Base-by-base conservation (phyloP, 1,284 basidiomycete species). In the Ustilago loliicola region DNA sequence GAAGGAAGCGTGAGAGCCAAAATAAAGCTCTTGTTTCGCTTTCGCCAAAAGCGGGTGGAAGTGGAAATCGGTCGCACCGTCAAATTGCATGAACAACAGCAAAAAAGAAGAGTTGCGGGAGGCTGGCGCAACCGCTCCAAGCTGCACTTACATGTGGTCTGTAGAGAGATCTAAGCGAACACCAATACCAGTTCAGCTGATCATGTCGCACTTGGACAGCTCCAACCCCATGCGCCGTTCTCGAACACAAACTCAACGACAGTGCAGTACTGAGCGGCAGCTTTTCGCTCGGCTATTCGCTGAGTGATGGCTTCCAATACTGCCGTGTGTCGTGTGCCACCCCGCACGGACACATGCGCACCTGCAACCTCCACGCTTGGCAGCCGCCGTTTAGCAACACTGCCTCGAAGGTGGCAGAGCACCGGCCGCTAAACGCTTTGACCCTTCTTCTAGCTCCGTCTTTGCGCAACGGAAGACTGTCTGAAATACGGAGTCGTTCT, bases 271-370 rank as follows among this genome's bases (percentile, higher is more conserved):
- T n/a, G n/a, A 38, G 36, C 36, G 36, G 36, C 36, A 38, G 36
- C 17, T 15, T 38, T 10, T 38, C 36, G 36, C 36, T 34, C 36
- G 9, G 36, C 9, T 15, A 34, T 11, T n/a, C n/a, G n/a, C n/a
- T n/a, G n/a, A n/a, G n/a, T n/a, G n/a, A n/a, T n/a, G n/a, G n/a
- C n/a, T n/a, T n/a, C n/a, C n/a, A n/a, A n/a, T n/a, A n/a, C 32
- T 34, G 32, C 32, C 32, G 45, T 32, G 51, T 53, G 51, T 53
- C 51, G 51, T 53, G 51, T 53, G 51, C 51, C 51, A 17, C 51
- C 30, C 29, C 48, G 48, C 48, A 50, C 48, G 27, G 3, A 50
- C 48, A 45, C 42, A 45, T 45, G 42, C 21, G 36, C 3, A 13
- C 17, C n/a, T 47, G 45, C 45, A 21, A 21, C 45, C 23, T 47